These are phyloP conservation scores for Coemansia sp. DNA, from an alignment of 192 early-diverging fungal species.

Conservation along the genomic window DNA sequence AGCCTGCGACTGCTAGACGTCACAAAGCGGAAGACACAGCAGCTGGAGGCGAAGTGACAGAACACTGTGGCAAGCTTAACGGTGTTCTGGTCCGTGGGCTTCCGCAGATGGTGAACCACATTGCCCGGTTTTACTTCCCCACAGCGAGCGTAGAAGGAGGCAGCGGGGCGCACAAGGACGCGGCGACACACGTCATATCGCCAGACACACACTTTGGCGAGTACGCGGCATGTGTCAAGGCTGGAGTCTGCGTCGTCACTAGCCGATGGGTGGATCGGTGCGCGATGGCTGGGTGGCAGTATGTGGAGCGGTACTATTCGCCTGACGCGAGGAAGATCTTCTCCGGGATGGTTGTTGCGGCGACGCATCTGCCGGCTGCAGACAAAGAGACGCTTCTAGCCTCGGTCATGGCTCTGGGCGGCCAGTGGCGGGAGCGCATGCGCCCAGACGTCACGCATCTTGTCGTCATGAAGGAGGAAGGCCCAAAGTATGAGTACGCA, in stretches of 20 bases:
- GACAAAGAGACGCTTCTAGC: slow-evolving; percentile 48
- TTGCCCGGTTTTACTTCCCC: slow-evolving; percentile 36
- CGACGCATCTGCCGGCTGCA: slow-evolving; percentile 34
- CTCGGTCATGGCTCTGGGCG: slow-evolving; percentile 50
- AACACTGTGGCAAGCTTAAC: slow-evolving; percentile 24
- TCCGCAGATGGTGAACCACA: slow-evolving; percentile 45
- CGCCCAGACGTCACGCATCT: slow-evolving; percentile 47
- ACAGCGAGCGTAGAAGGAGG: not conserved
- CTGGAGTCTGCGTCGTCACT: slow-evolving; percentile 43
- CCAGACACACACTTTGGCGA: slow-evolving; percentile 52
- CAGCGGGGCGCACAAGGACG: not conserved
- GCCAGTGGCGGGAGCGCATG: slow-evolving; percentile 51
- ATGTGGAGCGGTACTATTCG: slow-evolving; percentile 46
- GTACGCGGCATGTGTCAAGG: slow-evolving; percentile 31
- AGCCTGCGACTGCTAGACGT: slow-evolving; percentile 27
- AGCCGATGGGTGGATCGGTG: slow-evolving; percentile 46
- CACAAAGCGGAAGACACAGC: slow-evolving; percentile 10
- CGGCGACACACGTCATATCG: slow-evolving; percentile 32
- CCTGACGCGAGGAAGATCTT: slow-evolving; percentile 33
- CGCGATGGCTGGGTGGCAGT: slow-evolving; percentile 24
- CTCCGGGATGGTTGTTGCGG: slow-evolving; percentile 48
- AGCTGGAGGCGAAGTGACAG: not conserved
- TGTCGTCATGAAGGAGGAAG: slow-evolving; percentile 31
- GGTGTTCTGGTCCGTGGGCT: slow-evolving; percentile 36
- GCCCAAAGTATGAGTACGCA: slow-evolving; percentile 51